Conservation (phyloP, 2,329 filamentous ascomycete genomes). For the Pleoardoris graminearum region DNA sequence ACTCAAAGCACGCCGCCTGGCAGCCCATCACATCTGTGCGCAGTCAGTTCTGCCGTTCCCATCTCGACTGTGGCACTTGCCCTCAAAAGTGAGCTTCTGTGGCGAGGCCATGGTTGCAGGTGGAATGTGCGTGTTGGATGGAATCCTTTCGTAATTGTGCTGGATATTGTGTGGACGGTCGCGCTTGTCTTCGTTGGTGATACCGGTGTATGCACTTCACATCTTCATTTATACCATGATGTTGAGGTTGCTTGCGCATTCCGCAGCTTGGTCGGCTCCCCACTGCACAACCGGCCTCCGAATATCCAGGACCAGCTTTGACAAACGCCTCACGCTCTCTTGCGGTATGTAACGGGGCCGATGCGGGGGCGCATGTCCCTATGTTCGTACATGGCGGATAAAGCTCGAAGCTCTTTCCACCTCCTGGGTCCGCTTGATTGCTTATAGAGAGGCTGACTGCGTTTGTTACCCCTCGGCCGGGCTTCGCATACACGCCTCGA, state of each 20-base stretch:
- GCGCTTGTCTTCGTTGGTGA: not conserved
- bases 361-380: conserved; percentile 22
- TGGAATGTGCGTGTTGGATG: not conserved
- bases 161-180: not conserved
- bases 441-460: not conserved
- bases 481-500: too few species aligned
- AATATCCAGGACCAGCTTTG: conserved; percentile 17
- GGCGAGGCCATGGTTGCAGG: conserved; percentile 35
- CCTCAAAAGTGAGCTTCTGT: conserved; percentile 42
- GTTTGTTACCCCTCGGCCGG: not conserved
- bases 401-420: not conserved
- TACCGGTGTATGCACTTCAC: conserved; percentile 1
- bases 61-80: conserved; percentile 19
- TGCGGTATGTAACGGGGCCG: conserved; percentile 32
- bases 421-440: not conserved
- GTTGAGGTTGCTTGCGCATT: conserved; percentile 27
- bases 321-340: conserved; percentile 9
- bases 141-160: not conserved
- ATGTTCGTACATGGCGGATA: conserved; percentile 17
- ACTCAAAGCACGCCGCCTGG: conserved; percentile 59
- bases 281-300: conserved; percentile 29
- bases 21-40: conserved; percentile 54
- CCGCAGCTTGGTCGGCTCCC: conserved; percentile 34
- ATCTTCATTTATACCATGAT: conserved; percentile 3
- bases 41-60: conserved; percentile 20